phyloP scores from a whole-genome alignment of 192 early-diverging fungal genomes.

The Rhizoclosmatium globosum region DNA sequence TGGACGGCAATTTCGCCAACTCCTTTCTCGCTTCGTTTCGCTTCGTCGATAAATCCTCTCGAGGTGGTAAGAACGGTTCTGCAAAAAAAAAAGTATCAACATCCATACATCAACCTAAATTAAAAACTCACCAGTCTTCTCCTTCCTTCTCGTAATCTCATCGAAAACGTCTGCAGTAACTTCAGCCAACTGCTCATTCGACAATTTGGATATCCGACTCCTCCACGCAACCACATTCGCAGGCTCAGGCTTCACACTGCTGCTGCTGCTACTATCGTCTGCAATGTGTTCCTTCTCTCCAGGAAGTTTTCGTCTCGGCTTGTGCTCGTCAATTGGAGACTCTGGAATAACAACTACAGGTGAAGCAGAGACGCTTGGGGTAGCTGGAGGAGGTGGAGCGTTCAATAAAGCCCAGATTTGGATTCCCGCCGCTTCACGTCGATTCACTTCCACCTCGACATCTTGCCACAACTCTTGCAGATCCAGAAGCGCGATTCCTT shows the following conservation, averaged over 20 bases:
- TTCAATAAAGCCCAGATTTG: neutral
- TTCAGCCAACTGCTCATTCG: slow-evolving; percentile 41
- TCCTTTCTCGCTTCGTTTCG: slow-evolving; percentile 44
- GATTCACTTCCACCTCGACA: slow-evolving; percentile 21
- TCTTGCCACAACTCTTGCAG: slow-evolving; percentile 35
- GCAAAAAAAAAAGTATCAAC: neutral
- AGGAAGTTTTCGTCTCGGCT: neutral
- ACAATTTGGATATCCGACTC: slow-evolving; percentile 30
- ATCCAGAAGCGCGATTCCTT: slow-evolving; percentile 23
- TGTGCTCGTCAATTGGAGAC: neutral
- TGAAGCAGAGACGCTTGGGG: neutral
- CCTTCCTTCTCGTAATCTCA: slow-evolving; percentile 40
- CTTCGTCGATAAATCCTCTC: slow-evolving; percentile 35
- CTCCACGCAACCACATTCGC: slow-evolving; percentile 31
- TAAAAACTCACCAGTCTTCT: slow-evolving; percentile 34
- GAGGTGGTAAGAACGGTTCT: slow-evolving; percentile 38
- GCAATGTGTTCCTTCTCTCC: neutral
- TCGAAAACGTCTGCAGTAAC: slow-evolving; percentile 41
- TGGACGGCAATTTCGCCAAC: slow-evolving; percentile 36
- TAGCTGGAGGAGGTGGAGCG: neutral
- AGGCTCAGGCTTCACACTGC: neutral
- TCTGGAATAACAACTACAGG: neutral
- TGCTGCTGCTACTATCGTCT: neutral
- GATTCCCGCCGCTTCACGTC: slow-evolving; percentile 23
- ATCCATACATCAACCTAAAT: neutral